phyloP scores from a whole-genome alignment of 257 asterid species.

The Handroanthus guayacan region DNA sequence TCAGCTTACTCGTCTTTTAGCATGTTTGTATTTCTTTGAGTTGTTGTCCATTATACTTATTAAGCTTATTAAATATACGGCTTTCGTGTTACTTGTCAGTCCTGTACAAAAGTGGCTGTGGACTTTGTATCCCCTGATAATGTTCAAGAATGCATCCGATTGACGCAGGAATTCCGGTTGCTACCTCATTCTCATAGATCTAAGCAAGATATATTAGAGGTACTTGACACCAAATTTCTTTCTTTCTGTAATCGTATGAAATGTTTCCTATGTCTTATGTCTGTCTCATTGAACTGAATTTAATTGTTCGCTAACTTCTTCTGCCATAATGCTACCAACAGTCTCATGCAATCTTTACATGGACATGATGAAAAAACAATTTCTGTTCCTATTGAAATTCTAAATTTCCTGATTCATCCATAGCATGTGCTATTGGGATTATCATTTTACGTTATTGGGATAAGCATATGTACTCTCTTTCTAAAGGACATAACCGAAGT shows the following conservation, averaged over 20 bases:
- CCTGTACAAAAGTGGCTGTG: constrained; percentile 77
- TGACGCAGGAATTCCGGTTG: constrained; percentile 68
- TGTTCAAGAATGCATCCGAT: constrained; percentile 62
- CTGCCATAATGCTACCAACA: too few species aligned
- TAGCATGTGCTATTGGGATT: too few species aligned
- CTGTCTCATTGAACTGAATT: too few species aligned
- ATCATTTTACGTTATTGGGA: too few species aligned
- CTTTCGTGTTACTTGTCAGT: constrained; percentile 45
- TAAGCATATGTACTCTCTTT: too few species aligned
- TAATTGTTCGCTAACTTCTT: too few species aligned
- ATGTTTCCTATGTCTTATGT: too few species aligned
- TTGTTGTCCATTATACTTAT: neutral
- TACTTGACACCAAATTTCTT: constrained; percentile 27
- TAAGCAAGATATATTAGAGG: constrained; percentile 82
- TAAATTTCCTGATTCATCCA: too few species aligned
- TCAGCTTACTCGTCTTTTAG: constrained; percentile 7
- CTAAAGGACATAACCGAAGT: too few species aligned
- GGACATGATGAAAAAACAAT: too few species aligned
- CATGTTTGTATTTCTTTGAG: constrained; percentile 1
- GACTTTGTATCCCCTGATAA: constrained; percentile 89
- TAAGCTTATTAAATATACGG: constrained; percentile 11
- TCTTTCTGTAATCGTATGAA: neutral
- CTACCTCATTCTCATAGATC: constrained; percentile 71
- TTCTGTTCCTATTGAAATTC: too few species aligned
- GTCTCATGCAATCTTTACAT: too few species aligned